phyloP scores from a whole-genome alignment of 2,329 filamentous ascomycete species.

The Nannizziopsis barbatae region DNA sequence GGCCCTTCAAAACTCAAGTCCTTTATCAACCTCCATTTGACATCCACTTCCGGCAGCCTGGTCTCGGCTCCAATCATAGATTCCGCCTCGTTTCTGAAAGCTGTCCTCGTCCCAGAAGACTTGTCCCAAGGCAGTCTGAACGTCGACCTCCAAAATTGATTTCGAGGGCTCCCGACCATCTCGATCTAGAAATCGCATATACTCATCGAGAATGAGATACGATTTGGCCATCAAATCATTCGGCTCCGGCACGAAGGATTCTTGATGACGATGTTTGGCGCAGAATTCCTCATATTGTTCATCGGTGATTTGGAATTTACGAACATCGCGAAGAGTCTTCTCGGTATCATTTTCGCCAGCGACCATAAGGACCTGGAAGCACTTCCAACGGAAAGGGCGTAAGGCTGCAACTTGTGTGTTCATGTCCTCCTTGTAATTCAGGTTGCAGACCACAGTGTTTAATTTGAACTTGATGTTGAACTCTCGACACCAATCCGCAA shows the following conservation, averaged over 20 bases:
- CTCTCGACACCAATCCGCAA: constrained; percentile 38
- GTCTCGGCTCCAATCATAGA: constrained; percentile 38
- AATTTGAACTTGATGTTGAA: constrained; percentile 46
- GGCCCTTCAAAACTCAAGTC: no score
- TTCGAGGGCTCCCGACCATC: constrained; percentile 26
- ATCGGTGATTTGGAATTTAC: constrained; percentile 38
- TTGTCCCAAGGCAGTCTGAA: constrained; percentile 35
- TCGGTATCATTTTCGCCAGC: constrained; percentile 43
- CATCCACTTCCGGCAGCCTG: not conserved
- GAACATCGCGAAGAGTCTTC: constrained; percentile 32
- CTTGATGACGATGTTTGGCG: constrained; percentile 32
- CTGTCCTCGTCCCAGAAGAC: constrained; percentile 39
- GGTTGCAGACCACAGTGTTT: constrained; percentile 44
- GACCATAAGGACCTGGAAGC: constrained; percentile 45
- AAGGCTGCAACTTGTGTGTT: constrained; percentile 30
- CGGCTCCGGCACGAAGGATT: constrained; percentile 39
- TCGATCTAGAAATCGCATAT: constrained; percentile 42
- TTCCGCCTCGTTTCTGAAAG: constrained; percentile 37
- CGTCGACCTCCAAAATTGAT: constrained; percentile 39
- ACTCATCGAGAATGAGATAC: constrained; percentile 45
- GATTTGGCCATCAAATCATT: constrained; percentile 43
- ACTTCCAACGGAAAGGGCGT: constrained; percentile 45
- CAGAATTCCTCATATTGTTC: constrained; percentile 41
- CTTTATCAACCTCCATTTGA: no score
- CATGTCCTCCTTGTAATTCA: constrained; percentile 45